Base-by-base conservation (phyloP, 441 rosid genomes). In the Adansonia grandidieri region DNA sequence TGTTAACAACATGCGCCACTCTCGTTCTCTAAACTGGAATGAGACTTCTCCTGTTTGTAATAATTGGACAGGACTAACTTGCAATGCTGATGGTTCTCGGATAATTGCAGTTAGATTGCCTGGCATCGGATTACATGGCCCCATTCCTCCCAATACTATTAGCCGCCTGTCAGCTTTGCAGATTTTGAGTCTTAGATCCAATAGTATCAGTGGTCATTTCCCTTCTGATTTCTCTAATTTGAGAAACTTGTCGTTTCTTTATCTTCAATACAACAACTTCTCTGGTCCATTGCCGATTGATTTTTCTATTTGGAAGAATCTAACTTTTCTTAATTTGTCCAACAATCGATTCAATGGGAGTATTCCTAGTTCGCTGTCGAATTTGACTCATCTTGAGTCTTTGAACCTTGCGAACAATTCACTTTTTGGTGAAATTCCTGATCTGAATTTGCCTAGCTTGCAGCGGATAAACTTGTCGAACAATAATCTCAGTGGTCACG, bases 21-120 rank as follows among this genome's bases (percentile, higher is more conserved):
- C 93, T 53, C 97, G 97, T n/a, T 71, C 82, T 45, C 86, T 96
- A 1, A 91, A 91, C 89, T 96, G 99, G 99, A 89, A 88, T n/a
- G 81, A 80, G 82, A 85, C 81, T 75, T 82, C 88, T 3, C 80
- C 91, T 0, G 93, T 91, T 37, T 94, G 99, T 85, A 79, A 79
- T 17, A 73, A 84, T 77, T 95, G 99, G 98, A 90, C 84, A 50
- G 99, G 99, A 78, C 87, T 95, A 13, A 85, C 88, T 80, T 95
- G 99, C 78, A 89, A 82, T 54, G 73, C 51, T 67, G 96, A 94
- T 73, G 81, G 78, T 77, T 86, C 97, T 69, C 93, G 88, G n/a
- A 81, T 95, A 44, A 77, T 85, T 48, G 86, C 95, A 24, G 90
- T 95, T 45, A 84, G 99, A 80, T 83, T 95, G 76, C 99, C 99